Percentiles rank a stretch among this genome's conserved stretches.
Evolutionary conservation across 2,329 filamentous ascomycete genomes (phyloP).

Genomic region (Chaetomium olivaceum): DNA sequence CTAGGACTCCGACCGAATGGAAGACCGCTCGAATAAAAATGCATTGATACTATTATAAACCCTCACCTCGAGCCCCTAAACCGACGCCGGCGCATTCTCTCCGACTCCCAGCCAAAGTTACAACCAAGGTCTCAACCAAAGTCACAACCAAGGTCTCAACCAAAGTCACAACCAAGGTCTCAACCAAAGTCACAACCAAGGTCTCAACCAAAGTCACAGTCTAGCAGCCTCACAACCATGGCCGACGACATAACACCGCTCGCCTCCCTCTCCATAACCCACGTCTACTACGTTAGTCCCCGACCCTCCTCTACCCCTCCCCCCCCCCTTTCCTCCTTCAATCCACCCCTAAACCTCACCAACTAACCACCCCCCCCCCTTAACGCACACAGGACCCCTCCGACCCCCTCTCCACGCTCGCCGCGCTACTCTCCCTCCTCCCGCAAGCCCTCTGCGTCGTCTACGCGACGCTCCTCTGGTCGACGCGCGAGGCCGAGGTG

Average conservation of each 20-base stretch:
- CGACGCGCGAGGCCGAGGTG: slow-evolving; percentile 87
- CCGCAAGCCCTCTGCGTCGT: slow-evolving; percentile 88
- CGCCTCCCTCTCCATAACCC: slow-evolving; percentile 88
- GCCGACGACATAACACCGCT: slow-evolving; percentile 57
- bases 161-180: no score
- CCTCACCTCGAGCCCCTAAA: background rate
- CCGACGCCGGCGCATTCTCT: background rate
- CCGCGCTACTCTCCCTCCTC: slow-evolving; percentile 90
- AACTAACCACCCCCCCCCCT: background rate
- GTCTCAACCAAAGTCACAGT: background rate
- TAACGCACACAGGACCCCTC: slow-evolving; percentile 70
- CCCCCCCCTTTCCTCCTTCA: slow-evolving; percentile 5
- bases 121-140: background rate
- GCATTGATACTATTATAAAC: background rate
- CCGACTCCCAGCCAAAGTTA: background rate
- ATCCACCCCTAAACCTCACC: slow-evolving; percentile 10
- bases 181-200: background rate
- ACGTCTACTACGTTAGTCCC: slow-evolving; percentile 84
- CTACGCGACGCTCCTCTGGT: slow-evolving; percentile 88
- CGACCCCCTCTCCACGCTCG: slow-evolving; percentile 81
- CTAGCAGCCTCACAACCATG: slow-evolving; percentile 34
- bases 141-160: background rate
- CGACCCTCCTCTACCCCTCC: background rate
- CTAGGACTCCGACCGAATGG: background rate
- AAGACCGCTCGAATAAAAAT: background rate